Percentiles rank a stretch among this genome's conserved stretches.
These are phyloP conservation scores for Cicer bijugum DNA, from an alignment of 306 rosid species.

Conservation along the genomic window DNA sequence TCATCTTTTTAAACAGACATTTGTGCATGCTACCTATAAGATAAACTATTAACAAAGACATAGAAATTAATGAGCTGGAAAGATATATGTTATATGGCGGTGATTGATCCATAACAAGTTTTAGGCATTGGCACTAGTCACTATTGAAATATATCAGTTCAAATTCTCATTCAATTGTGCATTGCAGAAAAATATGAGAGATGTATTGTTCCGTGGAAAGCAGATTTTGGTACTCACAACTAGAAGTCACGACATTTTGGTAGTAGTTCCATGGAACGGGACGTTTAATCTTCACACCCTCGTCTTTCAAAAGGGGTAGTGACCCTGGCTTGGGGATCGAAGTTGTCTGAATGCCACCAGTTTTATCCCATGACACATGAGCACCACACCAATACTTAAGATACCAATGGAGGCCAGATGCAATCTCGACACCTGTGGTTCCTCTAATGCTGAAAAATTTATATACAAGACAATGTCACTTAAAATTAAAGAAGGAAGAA, in stretches of 20 bases:
- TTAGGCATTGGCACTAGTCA: conserved; percentile 26
- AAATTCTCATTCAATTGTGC: conserved; percentile 18
- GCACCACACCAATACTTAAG: conserved; percentile 91
- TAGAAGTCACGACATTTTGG: conserved; percentile 96
- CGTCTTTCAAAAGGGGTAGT: conserved; percentile 65
- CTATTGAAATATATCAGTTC: conserved; percentile 32
- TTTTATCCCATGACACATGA: conserved; percentile 93
- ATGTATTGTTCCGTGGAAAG: conserved; percentile 1
- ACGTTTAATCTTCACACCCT: conserved; percentile 67
- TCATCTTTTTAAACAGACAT: conserved; percentile 26
- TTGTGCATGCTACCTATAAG: conserved; percentile 1
- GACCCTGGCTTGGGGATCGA: conserved; percentile 85
- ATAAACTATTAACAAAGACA: too few relatives aligned
- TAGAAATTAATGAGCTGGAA: too few relatives aligned
- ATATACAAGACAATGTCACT: conserved; percentile 38
- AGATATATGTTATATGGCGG: too few relatives aligned
- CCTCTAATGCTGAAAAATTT: conserved; percentile 67
- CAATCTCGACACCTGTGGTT: conserved; percentile 87
- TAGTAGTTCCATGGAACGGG: conserved; percentile 94
- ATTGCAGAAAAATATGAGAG: conserved; percentile 21
- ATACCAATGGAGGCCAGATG: conserved; percentile 93
- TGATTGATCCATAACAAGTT: neutral
- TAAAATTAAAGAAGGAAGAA: conserved; percentile 4
- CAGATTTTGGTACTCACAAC: conserved; percentile 68
- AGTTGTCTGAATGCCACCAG: conserved; percentile 82